Base-by-base conservation (phyloP, 306 rosid genomes). In the Prunus mongolica region DNA sequence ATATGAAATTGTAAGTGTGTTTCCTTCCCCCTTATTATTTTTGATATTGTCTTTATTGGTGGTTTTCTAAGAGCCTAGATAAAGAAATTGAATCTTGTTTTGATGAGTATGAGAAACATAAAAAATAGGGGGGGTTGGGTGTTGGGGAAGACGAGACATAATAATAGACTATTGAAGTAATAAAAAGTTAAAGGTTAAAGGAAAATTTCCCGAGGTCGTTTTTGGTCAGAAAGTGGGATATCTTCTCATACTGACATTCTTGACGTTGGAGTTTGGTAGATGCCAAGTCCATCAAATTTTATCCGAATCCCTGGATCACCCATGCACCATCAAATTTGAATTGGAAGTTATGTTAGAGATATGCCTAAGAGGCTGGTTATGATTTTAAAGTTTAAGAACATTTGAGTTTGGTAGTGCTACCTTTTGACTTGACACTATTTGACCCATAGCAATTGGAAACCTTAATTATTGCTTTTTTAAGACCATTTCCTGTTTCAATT, bases 1-100 rank as follows among this genome's bases (percentile, higher is more conserved):
- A 64, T 80, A 72, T 82, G 78, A 83, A 80, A 83, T 61, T 78
- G 93, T 90, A 75, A 85, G 96, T 55, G 13, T 56, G 58, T 61
- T 55, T 72, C 58, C 76, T 62, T 30, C 8, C 13, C 52, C 28
- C 56, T 14, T 72, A 24, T 24, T 64, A 47, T 27, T 7, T 49
- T 32, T 5, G 6, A 46, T 47, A 5, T 11, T 45, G 0, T 18
- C n/a, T 34, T 34, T 19, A 22, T 7, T 41, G 3, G 30, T 45
- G 45, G 44, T 10, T 16, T 64, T 30, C n/a, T 64, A 64, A 64
- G n/a, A 9, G 47, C 12, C 47, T n/a, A 55, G 22, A 55, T 19
- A 19, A 11, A 41, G 11, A 61, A 64, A 32, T 64, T 32, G 13
- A 64, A 18, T 64, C 46, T 32, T 30, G 12, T 64, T 64, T 2